Base-by-base conservation (phyloP, 2,329 filamentous ascomycete genomes). In the Exophiala viscosa region DNA sequence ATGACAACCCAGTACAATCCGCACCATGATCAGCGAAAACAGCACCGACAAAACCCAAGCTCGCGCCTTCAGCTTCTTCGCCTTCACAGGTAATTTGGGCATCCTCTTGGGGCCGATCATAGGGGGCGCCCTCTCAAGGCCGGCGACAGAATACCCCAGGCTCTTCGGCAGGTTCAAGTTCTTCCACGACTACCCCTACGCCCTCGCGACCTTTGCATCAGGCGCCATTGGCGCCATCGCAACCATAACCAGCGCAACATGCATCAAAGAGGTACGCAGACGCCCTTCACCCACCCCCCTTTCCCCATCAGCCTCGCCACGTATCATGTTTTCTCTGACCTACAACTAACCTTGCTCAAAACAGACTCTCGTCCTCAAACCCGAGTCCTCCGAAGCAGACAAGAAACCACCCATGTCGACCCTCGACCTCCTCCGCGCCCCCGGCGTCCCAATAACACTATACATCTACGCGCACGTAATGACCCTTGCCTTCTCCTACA, bases 1-100 rank as follows among this genome's bases (percentile, higher is more conserved):
- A 7, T 5, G n/a, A 28, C 13, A 5, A 18, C 14, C 8, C 33
- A 59, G 57, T 15, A 63, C 87, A 5, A 81, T 92, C 50, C 78
- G 88, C 23, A 84, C 87, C 5, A 90, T 92, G 85, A 76, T 92
- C 28, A 80, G 81, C 14, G 88, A 93, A 69, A 82, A 84, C 60
- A 86, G 82, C 66, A 87, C 84, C 0, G 71, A 79, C 4, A 77
- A 80, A 57, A 90, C 84, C 0, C 87, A 91, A 68, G 87, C 88
- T 0, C 73, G 77, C 23, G 83, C 85, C 0, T 93, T 91, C 64
- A 84, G 84, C 63, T 87, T 83, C 74, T 91, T 91, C 65, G 86
- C 87, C 8, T 88, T 92, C 64, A 75, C 80, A 0, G 82, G 83
- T 3, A 92, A 92, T 59, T 17, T 91, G 7, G 88, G 88, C 3